Conservation (phyloP, 495 filamentous ascomycete genomes). For the Ascodesmis nigricans region DNA sequence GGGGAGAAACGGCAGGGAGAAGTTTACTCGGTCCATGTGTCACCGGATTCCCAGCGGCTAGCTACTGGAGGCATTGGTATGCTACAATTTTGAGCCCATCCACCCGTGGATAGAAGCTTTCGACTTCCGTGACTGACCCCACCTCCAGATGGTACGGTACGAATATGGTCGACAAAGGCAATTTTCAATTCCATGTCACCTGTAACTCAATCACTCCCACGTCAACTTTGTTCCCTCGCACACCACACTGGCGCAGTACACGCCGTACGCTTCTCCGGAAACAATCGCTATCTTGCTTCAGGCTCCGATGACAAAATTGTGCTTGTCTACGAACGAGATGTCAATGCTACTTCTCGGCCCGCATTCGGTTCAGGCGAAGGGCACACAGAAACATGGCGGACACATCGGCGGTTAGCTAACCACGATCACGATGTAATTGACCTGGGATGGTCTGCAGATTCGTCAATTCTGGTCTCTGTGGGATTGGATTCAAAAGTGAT, state of each 20-base stretch:
- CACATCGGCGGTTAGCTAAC: slow-evolving; percentile 71
- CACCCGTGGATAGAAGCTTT: slow-evolving; percentile 10
- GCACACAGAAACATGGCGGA: slow-evolving; percentile 92
- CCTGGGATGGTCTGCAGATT: slow-evolving; percentile 90
- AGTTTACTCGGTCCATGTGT: slow-evolving; percentile 92
- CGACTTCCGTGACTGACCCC: slow-evolving; percentile 12
- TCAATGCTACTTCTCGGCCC: slow-evolving; percentile 9
- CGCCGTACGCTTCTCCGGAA: slow-evolving; percentile 84
- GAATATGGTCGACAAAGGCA: slow-evolving; percentile 91
- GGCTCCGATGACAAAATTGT: slow-evolving; percentile 97
- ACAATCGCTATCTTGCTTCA: slow-evolving; percentile 79
- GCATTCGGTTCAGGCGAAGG: slow-evolving; percentile 61
- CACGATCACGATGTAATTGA: slow-evolving; percentile 99
- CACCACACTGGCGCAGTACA: slow-evolving; percentile 95
- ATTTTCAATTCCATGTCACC: slow-evolving; percentile 57
- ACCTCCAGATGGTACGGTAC: slow-evolving; percentile 75
- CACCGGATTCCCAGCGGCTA: slow-evolving; percentile 72
- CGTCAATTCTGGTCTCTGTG: slow-evolving; percentile 84
- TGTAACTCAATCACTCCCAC: slow-evolving; percentile 46
- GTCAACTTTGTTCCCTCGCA: slow-evolving; percentile 91
- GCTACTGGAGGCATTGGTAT: slow-evolving; percentile 39
- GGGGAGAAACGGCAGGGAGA: slow-evolving; percentile 94
- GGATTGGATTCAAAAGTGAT: slow-evolving; percentile 95
- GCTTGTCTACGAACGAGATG: slow-evolving; percentile 77
- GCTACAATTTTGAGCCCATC: neutral